These are phyloP conservation scores for Leishmania guyanensis DNA, from an alignment of 208 protist genomes.

Conservation along the genomic window DNA sequence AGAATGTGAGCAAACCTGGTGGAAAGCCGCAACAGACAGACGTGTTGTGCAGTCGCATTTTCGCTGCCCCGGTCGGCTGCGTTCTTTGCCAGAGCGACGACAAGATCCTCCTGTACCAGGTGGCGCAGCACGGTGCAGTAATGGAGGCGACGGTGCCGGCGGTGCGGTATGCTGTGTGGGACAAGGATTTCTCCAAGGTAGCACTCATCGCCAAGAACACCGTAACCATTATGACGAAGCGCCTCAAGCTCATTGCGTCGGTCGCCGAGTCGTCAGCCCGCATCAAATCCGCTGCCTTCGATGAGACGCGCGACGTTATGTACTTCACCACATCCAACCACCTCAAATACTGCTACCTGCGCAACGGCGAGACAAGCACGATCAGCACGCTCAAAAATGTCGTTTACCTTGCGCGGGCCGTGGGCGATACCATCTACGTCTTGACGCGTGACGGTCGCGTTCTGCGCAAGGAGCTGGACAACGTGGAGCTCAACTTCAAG, in stretches of 20 bases:
- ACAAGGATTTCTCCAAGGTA: slow-evolving; percentile 87
- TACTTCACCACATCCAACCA: slow-evolving; percentile 99
- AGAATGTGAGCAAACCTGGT: slow-evolving; percentile 81
- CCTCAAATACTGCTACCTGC: slow-evolving; percentile 97
- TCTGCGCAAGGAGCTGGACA: slow-evolving; percentile 88
- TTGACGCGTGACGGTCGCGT: slow-evolving; percentile 94
- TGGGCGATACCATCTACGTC: slow-evolving; percentile 85
- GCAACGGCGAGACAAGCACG: slow-evolving; percentile 95
- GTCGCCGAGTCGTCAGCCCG: slow-evolving; percentile 92
- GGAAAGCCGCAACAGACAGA: slow-evolving; percentile 68
- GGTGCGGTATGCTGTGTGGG: slow-evolving; percentile 96
- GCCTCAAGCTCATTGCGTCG: slow-evolving; percentile 90
- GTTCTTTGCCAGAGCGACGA: slow-evolving; percentile 87
- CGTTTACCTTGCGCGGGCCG: slow-evolving; percentile 94
- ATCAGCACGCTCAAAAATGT: slow-evolving; percentile 96
- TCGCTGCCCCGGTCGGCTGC: slow-evolving; percentile 70
- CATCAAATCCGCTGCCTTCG: slow-evolving; percentile 95
- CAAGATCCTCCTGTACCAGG: slow-evolving; percentile 93
- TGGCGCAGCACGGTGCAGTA: slow-evolving; percentile 90
- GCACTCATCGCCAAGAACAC: slow-evolving; percentile 92
- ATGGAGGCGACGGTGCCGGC: slow-evolving; percentile 55
- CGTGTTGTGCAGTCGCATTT: slow-evolving; percentile 72
- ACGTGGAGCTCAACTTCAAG: slow-evolving; percentile 97
- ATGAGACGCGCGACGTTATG: slow-evolving; percentile 94
- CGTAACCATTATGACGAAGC: slow-evolving; percentile 90